Base-by-base conservation (phyloP, 1,284 basidiomycete genomes). In the Stygiomarasmius scandens region DNA sequence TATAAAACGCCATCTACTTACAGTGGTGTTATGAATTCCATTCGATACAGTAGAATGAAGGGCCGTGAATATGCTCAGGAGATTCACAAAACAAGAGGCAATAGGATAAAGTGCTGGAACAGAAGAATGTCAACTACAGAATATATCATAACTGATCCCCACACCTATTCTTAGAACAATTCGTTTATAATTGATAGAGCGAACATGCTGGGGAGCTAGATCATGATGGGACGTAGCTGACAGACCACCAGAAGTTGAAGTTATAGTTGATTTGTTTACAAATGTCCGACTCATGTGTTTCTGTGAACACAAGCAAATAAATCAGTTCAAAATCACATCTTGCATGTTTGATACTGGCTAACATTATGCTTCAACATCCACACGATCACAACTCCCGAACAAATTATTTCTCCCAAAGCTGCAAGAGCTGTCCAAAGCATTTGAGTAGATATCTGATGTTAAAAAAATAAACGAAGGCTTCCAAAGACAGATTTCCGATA, bases 141-240 rank as follows among this genome's bases (percentile, higher is more conserved):
- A 14, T 23, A 14, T 38, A 22, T 32, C 29, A 32, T 6, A 32
- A 32, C 12, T 12, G 29, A 32, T 32, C 12, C n/a, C n/a, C 29
- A 19, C 32, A 59, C 60, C 58, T 16, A 61, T 53, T 27, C 59
- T 52, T 11, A 58, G 23, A n/a, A 61, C 48, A 19, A 61, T 43
- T 5, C n/a, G 22, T 22, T 48, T 57, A 45, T 61, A 58, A 4
- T 36, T 46, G 2, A 25, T 58, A 43, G 54, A 53, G 48, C 58
- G 44, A 14, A 41, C 24, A 14, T 24, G 20, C 16, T 34, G 19
- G 12, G 25, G 36, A 23, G 36, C 9, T 50, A 22, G 14, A 32
- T 44, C 8, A 12, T n/a, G 29, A 6, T 43, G 14, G 24, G 24
- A 24, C 14, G 46, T 48, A n/a, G 51, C 24, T 32, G 29, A 20